Conservation (phyloP, 257 asterid species). For the Solanum bulbocastanum region DNA sequence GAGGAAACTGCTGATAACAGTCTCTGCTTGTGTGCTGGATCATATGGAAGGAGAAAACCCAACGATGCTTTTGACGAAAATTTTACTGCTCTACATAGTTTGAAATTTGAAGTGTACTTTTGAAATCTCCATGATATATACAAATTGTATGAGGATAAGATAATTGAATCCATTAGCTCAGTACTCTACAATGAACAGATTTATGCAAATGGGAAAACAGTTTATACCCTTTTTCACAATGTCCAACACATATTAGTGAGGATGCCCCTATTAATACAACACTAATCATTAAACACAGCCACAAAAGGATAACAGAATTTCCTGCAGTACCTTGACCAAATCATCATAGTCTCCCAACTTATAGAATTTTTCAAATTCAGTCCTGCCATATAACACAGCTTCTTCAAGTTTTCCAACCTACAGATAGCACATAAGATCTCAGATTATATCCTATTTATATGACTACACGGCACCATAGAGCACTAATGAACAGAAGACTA, state of each 20-base stretch:
- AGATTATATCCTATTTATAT: not conserved
- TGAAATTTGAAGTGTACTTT: not conserved
- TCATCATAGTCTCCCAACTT: conserved; percentile 49
- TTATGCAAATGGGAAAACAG: not conserved
- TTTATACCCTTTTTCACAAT: not conserved
- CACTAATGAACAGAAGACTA: not conserved
- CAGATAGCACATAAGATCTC: not conserved
- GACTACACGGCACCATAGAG: not conserved
- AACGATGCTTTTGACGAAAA: not conserved
- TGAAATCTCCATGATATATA: not conserved
- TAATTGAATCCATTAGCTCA: not conserved
- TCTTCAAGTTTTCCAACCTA: conserved; percentile 74
- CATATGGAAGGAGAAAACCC: not conserved
- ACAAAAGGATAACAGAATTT: not conserved
- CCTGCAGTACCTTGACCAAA: conserved; percentile 54
- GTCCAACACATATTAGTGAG: not conserved
- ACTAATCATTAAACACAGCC: not conserved
- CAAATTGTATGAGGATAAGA: not conserved
- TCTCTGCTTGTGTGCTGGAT: not conserved
- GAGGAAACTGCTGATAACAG: not conserved
- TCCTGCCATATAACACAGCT: conserved; percentile 68
- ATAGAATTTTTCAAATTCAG: conserved; percentile 63
- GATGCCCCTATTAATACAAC: not conserved
- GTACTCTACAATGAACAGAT: not conserved
- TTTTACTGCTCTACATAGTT: not conserved